Evolutionary conservation across 495 filamentous ascomycete species (phyloP).

Genomic region (Polyplosphaeria fusca): DNA sequence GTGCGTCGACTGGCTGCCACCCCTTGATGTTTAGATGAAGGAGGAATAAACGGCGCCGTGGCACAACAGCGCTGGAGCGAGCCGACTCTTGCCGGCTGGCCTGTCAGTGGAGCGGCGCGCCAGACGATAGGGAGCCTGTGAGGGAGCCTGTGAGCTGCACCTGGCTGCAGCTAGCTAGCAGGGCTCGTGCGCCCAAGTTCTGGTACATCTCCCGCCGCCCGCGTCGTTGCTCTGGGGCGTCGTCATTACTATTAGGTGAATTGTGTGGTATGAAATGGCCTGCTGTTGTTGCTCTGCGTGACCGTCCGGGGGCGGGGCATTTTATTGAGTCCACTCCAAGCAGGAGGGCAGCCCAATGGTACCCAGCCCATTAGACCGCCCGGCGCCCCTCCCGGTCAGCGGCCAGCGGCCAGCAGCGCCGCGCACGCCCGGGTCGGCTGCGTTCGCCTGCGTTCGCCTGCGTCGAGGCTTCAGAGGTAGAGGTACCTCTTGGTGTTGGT

Average conservation of each 20-base stretch:
- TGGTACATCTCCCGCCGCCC: slow-evolving; percentile 9
- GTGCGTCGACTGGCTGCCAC: too few species aligned
- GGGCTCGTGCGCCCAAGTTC: slow-evolving; percentile 9
- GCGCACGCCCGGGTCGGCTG: not conserved
- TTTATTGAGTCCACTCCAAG: too few species aligned
- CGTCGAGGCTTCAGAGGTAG: not conserved
- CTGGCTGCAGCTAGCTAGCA: slow-evolving; percentile 11
- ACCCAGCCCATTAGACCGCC: too few species aligned
- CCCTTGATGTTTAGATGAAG: slow-evolving; percentile 24
- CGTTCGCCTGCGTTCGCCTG: not conserved
- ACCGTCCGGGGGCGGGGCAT: too few species aligned
- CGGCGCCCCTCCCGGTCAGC: too few species aligned
- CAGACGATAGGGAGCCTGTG: not conserved
- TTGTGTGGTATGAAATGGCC: too few species aligned
- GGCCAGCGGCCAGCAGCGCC: not conserved
- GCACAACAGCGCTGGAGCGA: not conserved
- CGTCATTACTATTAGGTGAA: too few species aligned
- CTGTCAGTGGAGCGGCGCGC: not conserved
- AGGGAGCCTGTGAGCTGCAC: not conserved
- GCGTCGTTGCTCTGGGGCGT: not conserved
- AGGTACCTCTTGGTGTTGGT: not conserved
- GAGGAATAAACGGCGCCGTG: slow-evolving; percentile 8
- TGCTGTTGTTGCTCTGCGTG: too few species aligned
- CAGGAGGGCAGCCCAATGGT: not conserved
- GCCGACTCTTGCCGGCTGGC: slow-evolving; percentile 10